phyloP scores from a whole-genome alignment of 169 alveolate genomes.

The Plasmodium blacklocki region DNA sequence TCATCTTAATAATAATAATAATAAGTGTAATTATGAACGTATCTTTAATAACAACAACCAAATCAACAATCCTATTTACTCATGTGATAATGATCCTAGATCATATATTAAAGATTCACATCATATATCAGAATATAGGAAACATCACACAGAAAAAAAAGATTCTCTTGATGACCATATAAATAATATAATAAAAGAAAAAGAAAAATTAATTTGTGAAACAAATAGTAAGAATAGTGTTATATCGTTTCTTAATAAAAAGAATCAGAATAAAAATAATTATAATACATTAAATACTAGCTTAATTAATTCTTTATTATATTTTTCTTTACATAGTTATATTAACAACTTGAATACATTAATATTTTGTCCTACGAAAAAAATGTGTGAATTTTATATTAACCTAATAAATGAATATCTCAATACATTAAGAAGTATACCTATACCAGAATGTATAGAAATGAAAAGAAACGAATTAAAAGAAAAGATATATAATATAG shows the following conservation, averaged over 20 bases:
- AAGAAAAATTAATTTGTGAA: not conserved
- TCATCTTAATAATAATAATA: too few species aligned
- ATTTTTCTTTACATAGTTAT: constrained; percentile 26
- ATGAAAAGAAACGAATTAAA: constrained; percentile 31
- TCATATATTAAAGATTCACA: too few species aligned
- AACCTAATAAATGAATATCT: constrained; percentile 37
- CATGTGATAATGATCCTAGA: too few species aligned
- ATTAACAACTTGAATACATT: constrained; percentile 42
- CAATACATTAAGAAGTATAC: not conserved
- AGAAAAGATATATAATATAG: constrained; percentile 28
- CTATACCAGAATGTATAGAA: constrained; percentile 2
- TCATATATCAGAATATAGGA: too few species aligned
- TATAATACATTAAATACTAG: constrained; percentile 2
- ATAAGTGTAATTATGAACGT: too few species aligned
- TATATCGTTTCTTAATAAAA: not conserved
- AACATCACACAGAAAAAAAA: too few species aligned
- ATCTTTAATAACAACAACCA: too few species aligned
- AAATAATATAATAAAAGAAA: not conserved
- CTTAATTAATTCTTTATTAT: constrained; percentile 23
- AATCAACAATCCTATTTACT: too few species aligned
- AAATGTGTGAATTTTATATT: constrained; percentile 49
- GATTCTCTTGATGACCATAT: too few species aligned
- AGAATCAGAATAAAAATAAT: not conserved
- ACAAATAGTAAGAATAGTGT: too few species aligned
- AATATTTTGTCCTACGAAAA: constrained; percentile 61